phyloP scores from a whole-genome alignment of 75 land plant genomes.

The Larix kaempferi region DNA sequence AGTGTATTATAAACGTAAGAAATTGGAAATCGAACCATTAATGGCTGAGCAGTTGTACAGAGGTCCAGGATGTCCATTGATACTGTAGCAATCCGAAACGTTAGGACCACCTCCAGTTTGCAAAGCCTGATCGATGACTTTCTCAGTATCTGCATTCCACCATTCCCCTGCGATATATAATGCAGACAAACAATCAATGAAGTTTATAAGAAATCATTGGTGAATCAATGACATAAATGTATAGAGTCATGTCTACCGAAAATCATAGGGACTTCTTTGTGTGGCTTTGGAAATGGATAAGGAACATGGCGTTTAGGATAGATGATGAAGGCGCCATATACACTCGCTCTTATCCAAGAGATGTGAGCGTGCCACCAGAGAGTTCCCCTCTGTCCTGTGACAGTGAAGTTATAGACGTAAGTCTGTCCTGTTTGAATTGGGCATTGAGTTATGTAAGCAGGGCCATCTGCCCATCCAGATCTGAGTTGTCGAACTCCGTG shows the following conservation, averaged over 20 bases:
- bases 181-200: neutral
- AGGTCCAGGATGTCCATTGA: conserved; percentile 60
- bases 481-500: too few species aligned
- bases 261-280: conserved; percentile 37
- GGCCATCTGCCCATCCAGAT: too few species aligned
- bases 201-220: too few species aligned
- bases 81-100: conserved; percentile 51
- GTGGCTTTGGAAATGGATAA: conserved; percentile 36
- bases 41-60: conserved; percentile 48
- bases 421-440: neutral
- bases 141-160: conserved; percentile 50
- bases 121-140: conserved; percentile 27
- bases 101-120: conserved; percentile 47
- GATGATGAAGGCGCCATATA: conserved; percentile 60
- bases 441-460: too few species aligned
- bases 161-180: conserved; percentile 42
- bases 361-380: conserved; percentile 37
- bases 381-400: conserved; percentile 41
- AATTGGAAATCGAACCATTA: conserved; percentile 10
- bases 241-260: conserved; percentile 23
- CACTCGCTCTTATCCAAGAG: conserved; percentile 52
- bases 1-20: neutral
- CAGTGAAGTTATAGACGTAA: conserved; percentile 40
- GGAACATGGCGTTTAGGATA: conserved; percentile 28
- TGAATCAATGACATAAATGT: too few species aligned